Evolutionary conservation across 495 filamentous ascomycete genomes (phyloP).

Genomic region (Aspergillus ostianus): DNA sequence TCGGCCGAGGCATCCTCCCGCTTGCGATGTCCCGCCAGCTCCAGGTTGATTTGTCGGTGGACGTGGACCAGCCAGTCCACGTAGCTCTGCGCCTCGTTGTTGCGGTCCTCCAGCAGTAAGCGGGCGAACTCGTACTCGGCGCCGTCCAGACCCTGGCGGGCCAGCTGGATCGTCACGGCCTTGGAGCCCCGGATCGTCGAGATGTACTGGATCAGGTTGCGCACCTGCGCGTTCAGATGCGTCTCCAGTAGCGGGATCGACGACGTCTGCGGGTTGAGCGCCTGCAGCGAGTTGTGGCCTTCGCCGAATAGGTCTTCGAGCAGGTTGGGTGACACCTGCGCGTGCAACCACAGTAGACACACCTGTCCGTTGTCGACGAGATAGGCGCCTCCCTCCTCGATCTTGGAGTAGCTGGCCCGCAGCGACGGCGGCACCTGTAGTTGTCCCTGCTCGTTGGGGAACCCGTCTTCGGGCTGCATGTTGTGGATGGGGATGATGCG

Average conservation of each 20-base stretch:
- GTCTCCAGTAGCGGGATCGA: slow-evolving; percentile 76
- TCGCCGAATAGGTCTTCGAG: slow-evolving; percentile 88
- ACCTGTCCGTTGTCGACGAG: slow-evolving; percentile 95
- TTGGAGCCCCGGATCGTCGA: slow-evolving; percentile 79
- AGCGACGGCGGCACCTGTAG: slow-evolving; percentile 64
- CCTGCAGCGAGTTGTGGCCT: slow-evolving; percentile 65
- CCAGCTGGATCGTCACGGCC: slow-evolving; percentile 83
- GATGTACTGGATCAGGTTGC: slow-evolving; percentile 88
- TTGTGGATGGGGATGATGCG: slow-evolving; percentile 90
- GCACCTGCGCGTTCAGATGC: slow-evolving; percentile 90
- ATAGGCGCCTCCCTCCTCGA: slow-evolving; percentile 96
- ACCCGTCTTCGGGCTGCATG: slow-evolving; percentile 72
- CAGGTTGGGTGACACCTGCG: slow-evolving; percentile 72
- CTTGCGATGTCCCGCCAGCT: slow-evolving; percentile 77
- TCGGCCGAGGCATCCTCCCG: slow-evolving; percentile 61
- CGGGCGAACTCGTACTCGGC: slow-evolving; percentile 96
- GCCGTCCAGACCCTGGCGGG: slow-evolving; percentile 89
- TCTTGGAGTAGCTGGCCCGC: slow-evolving; percentile 84
- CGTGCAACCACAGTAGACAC: slow-evolving; percentile 86
- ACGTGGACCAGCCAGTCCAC: slow-evolving; percentile 98
- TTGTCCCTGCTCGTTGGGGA: slow-evolving; percentile 84
- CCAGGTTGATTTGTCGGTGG: slow-evolving; percentile 86
- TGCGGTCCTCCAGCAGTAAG: slow-evolving; percentile 87
- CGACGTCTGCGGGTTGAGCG: slow-evolving; percentile 74
- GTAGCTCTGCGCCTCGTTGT: slow-evolving; percentile 96